Conservation (phyloP, 768 basidiomycete species). For the Lactarius trivialis region DNA sequence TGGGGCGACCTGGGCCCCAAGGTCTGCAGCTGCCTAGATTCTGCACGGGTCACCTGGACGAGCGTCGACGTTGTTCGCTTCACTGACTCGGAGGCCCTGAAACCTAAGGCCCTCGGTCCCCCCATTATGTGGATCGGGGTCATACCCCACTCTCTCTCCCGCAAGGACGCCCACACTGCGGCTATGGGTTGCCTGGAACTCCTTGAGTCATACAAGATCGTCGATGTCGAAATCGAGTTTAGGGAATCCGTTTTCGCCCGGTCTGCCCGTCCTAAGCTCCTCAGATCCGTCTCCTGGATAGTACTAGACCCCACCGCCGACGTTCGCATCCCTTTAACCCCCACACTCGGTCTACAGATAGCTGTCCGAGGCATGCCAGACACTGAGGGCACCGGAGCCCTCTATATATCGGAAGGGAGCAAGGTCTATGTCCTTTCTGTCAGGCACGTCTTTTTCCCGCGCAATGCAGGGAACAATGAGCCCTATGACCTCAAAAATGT, state of each 20-base stretch:
- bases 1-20: slow-evolving; percentile 27
- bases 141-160: slow-evolving; percentile 24
- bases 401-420: slow-evolving; percentile 28
- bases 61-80: slow-evolving; percentile 31
- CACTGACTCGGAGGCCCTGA: slow-evolving; percentile 26
- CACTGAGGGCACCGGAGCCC: slow-evolving; percentile 34
- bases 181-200: slow-evolving; percentile 27
- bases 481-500: not conserved
- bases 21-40: slow-evolving; percentile 29
- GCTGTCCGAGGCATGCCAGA: slow-evolving; percentile 29
- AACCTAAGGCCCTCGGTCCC: slow-evolving; percentile 24
- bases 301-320: slow-evolving; percentile 8
- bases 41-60: slow-evolving; percentile 28
- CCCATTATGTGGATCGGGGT: slow-evolving; percentile 33
- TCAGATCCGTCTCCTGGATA: slow-evolving; percentile 23
- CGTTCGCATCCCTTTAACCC: slow-evolving; percentile 31
- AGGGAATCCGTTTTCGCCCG: slow-evolving; percentile 26
- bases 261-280: slow-evolving; percentile 28
- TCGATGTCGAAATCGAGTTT: slow-evolving; percentile 33
- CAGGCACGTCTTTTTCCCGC: slow-evolving; percentile 34
- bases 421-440: slow-evolving; percentile 29
- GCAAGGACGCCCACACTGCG: slow-evolving; percentile 27
- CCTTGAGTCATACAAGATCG: slow-evolving; percentile 28
- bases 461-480: slow-evolving; percentile 20
- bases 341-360: slow-evolving; percentile 34